Evolutionary conservation across 23 red algal species (phyloP), one percentile per base, ranked within the genome.

Genomic region (Gracilariopsis chorda): DNA sequence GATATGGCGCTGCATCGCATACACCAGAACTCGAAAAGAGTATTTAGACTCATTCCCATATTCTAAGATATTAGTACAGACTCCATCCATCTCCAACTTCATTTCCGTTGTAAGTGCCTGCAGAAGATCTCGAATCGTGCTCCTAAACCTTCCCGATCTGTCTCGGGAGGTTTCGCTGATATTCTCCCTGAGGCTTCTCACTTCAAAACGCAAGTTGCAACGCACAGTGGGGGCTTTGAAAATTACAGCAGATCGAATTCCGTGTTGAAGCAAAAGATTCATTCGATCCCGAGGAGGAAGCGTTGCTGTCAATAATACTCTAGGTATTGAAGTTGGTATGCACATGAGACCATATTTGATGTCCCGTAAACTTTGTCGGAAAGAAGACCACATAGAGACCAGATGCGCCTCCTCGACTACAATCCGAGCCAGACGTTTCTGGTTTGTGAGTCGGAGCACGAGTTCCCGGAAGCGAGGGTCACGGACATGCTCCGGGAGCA

Each of bases 401-500:
- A 78, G 46, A 53, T 78, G 73, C 47, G 73, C 73, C 27, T 78
- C 73, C 35, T 78, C 73, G 23, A 78, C 30, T 0, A 78, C 45
- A 36, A 78, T 46, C 0, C 7, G 73, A 78, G 73, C 44, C 16
- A 78, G 73, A 2, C 36, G 37, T 1, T 17, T 23, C 3, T 13
- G 19, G 1, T n/a, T 37, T 1, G 36, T 10, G 1, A 78, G 27
- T 2, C 3, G 4, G 13, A 43, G 36, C 17, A 78, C 32, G 21
- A 53, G 73, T 78, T 78, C 9, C 17, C 2, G 21, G 32, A 78
- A 78, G 1, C 10, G 14, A n/a, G 24, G 19, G 20, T 46, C 32
- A 14, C 29, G 35, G 11, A 78, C 8, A 7, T 78, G 20, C 27
- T 78, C 7, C 1, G 73, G 73, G 48, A 46, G 48, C 17, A 78